These are phyloP conservation scores for Bipolaris cookei DNA, from an alignment of 2,329 filamentous ascomycete species.

Conservation along the genomic window DNA sequence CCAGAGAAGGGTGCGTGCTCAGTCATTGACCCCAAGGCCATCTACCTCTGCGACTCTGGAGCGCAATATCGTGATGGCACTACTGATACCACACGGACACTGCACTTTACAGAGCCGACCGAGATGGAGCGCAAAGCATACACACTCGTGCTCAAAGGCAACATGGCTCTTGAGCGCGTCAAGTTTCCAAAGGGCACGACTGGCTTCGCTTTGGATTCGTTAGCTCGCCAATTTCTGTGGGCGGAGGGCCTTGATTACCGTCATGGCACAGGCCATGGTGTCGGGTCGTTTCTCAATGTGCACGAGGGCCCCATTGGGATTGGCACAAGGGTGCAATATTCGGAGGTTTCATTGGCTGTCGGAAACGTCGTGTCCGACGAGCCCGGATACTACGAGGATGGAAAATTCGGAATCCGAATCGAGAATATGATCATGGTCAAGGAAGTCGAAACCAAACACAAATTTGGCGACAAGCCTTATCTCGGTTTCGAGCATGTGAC, in stretches of 20 bases:
- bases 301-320: slow-evolving; percentile 98
- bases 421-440: slow-evolving; percentile 94
- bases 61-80: slow-evolving; percentile 97
- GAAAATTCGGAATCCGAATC: slow-evolving; percentile 90
- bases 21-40: slow-evolving; percentile 78
- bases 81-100: slow-evolving; percentile 90
- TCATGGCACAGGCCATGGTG: slow-evolving; percentile 94
- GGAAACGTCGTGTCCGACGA: slow-evolving; percentile 97
- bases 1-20: slow-evolving; percentile 84
- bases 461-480: slow-evolving; percentile 92
- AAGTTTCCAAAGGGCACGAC: slow-evolving; percentile 95
- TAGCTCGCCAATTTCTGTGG: slow-evolving; percentile 93
- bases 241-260: slow-evolving; percentile 91
- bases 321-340: slow-evolving; percentile 87
- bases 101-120: slow-evolving; percentile 88
- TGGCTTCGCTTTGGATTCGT: slow-evolving; percentile 85
- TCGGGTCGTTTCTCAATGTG: slow-evolving; percentile 94
- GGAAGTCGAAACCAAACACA: slow-evolving; percentile 83
- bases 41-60: slow-evolving; percentile 96
- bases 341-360: slow-evolving; percentile 85
- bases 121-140: slow-evolving; percentile 86
- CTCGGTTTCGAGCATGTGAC: slow-evolving; percentile 97
- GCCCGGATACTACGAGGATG: slow-evolving; percentile 96
- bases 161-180: slow-evolving; percentile 84
- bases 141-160: slow-evolving; percentile 91